phyloP scores from a whole-genome alignment of 768 basidiomycete genomes.

The Jaapia argillacea region DNA sequence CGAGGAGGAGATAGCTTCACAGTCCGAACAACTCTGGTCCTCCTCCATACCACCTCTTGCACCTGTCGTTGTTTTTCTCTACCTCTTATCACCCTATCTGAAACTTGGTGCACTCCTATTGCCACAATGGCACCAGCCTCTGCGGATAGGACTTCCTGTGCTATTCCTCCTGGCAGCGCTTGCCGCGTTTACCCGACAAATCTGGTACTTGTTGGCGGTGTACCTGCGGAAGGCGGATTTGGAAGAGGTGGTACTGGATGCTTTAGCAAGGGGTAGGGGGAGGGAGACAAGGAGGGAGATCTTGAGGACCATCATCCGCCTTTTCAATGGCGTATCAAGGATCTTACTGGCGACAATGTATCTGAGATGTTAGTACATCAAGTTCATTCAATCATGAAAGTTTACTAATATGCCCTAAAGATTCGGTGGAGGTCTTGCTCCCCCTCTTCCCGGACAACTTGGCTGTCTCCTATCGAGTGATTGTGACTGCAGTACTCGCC shows the following conservation, averaged over 20 bases:
- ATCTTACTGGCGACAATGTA: conserved; percentile 51
- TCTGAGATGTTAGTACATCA: conserved; percentile 45
- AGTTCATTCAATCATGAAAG: not conserved
- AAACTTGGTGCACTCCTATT: conserved; percentile 62
- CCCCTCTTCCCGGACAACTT: conserved; percentile 33
- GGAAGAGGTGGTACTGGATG: conserved; percentile 55
- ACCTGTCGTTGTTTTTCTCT: conserved; percentile 50
- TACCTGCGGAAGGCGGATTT: conserved; percentile 57
- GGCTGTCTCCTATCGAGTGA: conserved; percentile 24
- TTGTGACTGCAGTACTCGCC: conserved; percentile 31
- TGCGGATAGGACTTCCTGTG: conserved; percentile 38
- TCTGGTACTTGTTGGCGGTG: conserved; percentile 72
- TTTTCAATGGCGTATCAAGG: conserved; percentile 33
- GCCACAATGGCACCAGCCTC: conserved; percentile 21
- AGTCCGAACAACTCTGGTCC: conserved; percentile 14
- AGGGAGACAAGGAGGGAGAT: conserved; percentile 34
- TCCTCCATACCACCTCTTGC: conserved; percentile 45
- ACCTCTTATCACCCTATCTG: conserved; percentile 59
- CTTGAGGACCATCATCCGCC: conserved; percentile 34
- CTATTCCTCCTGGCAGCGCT: conserved; percentile 45
- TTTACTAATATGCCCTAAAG: conserved; percentile 22
- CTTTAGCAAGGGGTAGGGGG: conserved; percentile 45
- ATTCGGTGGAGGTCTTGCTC: conserved; percentile 40
- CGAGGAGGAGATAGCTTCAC: conserved; percentile 18
- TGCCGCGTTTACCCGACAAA: conserved; percentile 51